Evolutionary conservation across 352 stramenopile species (phyloP), one percentile per base, ranked within the genome.

Genomic region (Pythium grandisporangium): DNA sequence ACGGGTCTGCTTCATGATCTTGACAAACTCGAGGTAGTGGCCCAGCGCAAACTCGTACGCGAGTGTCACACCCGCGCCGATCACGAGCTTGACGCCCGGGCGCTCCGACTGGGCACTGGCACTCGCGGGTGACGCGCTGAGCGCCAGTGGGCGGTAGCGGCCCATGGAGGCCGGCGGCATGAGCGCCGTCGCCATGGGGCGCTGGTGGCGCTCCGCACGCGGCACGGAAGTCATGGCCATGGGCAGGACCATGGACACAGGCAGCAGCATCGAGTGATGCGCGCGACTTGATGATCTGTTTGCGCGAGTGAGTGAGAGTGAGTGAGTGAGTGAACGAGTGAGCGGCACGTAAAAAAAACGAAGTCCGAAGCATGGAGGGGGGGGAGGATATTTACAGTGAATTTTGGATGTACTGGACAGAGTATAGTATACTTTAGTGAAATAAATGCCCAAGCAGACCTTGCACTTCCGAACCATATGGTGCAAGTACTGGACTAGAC

Each of bases 11-110:
- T 95, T 96, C 62, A 91, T 84, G 68, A 97, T 94, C 65, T 97
- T 97, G 48, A 96, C 68, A 66, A 96, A 97, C 58, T 97, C 90
- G 22, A 97, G 57, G 61, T 85, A 91, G 68, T 97, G 88, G 25
- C 88, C 89, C 12, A 88, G 45, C 19, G 73, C 73, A 36, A 89
- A 65, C 66, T 97, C 90, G 57, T 93, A 97, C 16, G 71, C 54
- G 47, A 95, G 61, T 30, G 84, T 89, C 13, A 97, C 85, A 20
- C 70, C 66, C 14, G 77, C 78, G 23, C 78, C 79, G 41, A 95
- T 83, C 21, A 95, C 49, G 32, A 95, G 61, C 71, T 95, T 93
- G 30, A 82, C 53, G 5, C 59, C 63, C 1, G 81, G 76, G 22
- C 66, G 75, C 43, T 92, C 75, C 12, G 50, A 44, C 35, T 56